These are phyloP conservation scores for Tricholoma hemisulphureum DNA, from an alignment of 768 basidiomycete genomes.

Conservation along the genomic window DNA sequence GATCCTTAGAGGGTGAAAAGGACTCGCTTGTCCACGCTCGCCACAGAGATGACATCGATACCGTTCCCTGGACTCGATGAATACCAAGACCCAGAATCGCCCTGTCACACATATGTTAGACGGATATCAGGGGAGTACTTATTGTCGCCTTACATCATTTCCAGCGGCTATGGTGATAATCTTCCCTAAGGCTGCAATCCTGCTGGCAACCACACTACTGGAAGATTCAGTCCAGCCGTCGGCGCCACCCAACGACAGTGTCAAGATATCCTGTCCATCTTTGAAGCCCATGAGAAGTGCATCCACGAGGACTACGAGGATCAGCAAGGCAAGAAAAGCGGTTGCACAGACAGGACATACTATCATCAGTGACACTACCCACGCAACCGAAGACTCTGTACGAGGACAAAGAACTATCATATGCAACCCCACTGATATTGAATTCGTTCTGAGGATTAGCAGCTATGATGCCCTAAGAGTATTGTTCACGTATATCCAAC, in stretches of 20 bases:
- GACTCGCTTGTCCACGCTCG: constrained; percentile 53
- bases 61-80: constrained; percentile 52
- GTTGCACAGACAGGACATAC: constrained; percentile 32
- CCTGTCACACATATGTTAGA: no score
- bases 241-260: constrained; percentile 59
- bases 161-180: constrained; percentile 66
- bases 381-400: constrained; percentile 64
- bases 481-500: constrained; percentile 19
- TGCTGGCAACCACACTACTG: constrained; percentile 53
- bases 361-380: constrained; percentile 49
- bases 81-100: no score
- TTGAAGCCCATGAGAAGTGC: constrained; percentile 49
- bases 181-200: constrained; percentile 55
- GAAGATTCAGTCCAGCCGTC: constrained; percentile 64
- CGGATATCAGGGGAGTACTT: no score
- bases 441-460: constrained; percentile 58
- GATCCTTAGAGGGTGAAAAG: not conserved
- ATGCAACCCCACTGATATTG: constrained; percentile 72
- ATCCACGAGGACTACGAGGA: constrained; percentile 29
- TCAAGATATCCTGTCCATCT: constrained; percentile 62
- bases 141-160: constrained; percentile 45
- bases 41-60: constrained; percentile 53
- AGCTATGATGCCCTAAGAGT: constrained; percentile 54
- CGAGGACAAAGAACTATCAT: constrained; percentile 48
- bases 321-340: not conserved